Percentiles rank a stretch among this genome's conserved stretches.
Conservation (phyloP, 2,329 filamentous ascomycete species). For the Botrytis paeoniae region DNA sequence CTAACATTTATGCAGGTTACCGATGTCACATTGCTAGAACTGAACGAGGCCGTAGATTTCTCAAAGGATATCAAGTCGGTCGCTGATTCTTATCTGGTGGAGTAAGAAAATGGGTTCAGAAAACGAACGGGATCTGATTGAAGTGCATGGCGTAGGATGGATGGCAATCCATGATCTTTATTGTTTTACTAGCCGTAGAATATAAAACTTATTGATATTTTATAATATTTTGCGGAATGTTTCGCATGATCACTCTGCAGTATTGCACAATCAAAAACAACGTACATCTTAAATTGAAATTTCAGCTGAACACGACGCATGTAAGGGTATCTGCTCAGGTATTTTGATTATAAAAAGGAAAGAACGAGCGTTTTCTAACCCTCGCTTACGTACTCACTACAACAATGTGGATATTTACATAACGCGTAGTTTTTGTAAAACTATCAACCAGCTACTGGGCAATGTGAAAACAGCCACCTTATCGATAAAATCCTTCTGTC, state of each 20-base stretch:
- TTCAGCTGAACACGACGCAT: not conserved
- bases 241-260: not conserved
- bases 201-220: conserved; percentile 21
- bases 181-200: conserved; percentile 23
- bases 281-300: not conserved
- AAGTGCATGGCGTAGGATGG: conserved; percentile 31
- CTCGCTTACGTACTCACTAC: conserved; percentile 16
- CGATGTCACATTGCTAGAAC: conserved; percentile 67
- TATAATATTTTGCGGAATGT: not conserved
- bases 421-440: not conserved
- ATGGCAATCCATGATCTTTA: conserved; percentile 22
- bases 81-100: conserved; percentile 73
- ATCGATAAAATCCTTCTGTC: not conserved
- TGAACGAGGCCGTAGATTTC: conserved; percentile 76
- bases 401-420: conserved; percentile 6
- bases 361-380: conserved; percentile 1
- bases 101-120: conserved; percentile 48
- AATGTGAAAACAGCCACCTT: conserved; percentile 5
- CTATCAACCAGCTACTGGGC: not conserved
- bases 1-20: conserved; percentile 53
- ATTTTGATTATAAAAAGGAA: not conserved
- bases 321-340: not conserved
- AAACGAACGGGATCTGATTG: conserved; percentile 25
- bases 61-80: conserved; percentile 77
- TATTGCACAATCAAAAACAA: not conserved